Base-by-base conservation (phyloP, 1,139 yeast genomes). In the Lodderomyces parapsilosis region DNA sequence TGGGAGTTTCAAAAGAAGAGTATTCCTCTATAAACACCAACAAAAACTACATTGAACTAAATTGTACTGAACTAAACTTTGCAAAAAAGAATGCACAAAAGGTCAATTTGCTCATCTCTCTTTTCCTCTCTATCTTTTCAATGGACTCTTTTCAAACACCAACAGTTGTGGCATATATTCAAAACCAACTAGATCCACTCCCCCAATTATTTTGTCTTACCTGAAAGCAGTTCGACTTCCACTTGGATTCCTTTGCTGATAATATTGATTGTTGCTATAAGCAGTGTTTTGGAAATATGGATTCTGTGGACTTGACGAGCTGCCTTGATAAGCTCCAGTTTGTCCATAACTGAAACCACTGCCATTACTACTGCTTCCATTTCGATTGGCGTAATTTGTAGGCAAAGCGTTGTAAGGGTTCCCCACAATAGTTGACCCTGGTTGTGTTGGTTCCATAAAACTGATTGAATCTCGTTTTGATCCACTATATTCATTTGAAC, bases 381-480 rank as follows among this genome's bases (percentile, higher is more conserved):
- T 17, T 36, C 42, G 25, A 37, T 24, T 15, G 15, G 40, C 19
- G 7, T 35, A 35, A 23, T 23, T 30, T 33, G 39, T 38, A 30
- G 45, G 45, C 13, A 42, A 33, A 9, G 68, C 75, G 47, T 63
- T 62, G 25, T 59, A 55, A 6, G 76, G 68, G 49, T 71, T 67
- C 1, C 78, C 78, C 3, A 66, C 71, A 23, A 73, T 69, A 2
- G 40, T 37, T 17, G 76, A 68, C 2, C 67, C 56, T 7, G 76
- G 77, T 47, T 71, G 68, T 4, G 74, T 71, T 17, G 78, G 75
- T 49, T 70, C 76, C 46, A 41, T 62, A 43, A 57, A 56, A 47
- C 60, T 63, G 42, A 60, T 62, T 14, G 72, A 65, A 39, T 66
- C 68, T 50, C 74, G 58, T 48, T 64, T 63, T 15, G 57, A 51